Evolutionary conservation across 441 rosid species (phyloP), one percentile per base, ranked within the genome.

Genomic region (Erodium moschatum): DNA sequence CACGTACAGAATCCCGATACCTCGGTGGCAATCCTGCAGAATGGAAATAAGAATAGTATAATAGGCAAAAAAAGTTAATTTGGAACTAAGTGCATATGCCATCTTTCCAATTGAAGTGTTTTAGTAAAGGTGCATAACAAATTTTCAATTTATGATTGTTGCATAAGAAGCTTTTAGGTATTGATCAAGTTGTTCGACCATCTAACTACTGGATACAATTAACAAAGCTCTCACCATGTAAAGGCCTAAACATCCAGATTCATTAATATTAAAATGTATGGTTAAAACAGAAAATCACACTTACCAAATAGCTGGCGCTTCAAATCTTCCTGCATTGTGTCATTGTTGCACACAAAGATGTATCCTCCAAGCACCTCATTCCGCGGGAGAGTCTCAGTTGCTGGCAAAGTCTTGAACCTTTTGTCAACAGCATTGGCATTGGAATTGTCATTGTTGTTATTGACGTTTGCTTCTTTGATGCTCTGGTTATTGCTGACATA

Each of bases 281-380:
- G 24, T 54, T 0, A 58, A 27, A 24, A 66, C 15, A 65, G 61
- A 72, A 29, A 73, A 67, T 1, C 29, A 15, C 9, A 78, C 16
- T 74, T 85, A 93, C 98, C 98, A 81, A 91, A 93, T 27, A 93
- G 90, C 81, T 86, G 87, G 15, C 93, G 90, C 81, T 93, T 91
- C 75, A 93, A 68, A 69, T 93, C 98, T 74, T 93, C 98, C 85
- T 90, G 97, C 98, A 90, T 93, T 3, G 98, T 93, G 71, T 93
- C 98, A 66, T 93, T 91, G 92, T 91, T 93, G 70, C 98, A 93
- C 48, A 93, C 98, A 77, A 93, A 93, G 77, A 91, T 89, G 80
- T 93, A 91, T 8, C 98, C 98, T 65, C 98, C 98, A 77, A 93
- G 98, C 70, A 89, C 97, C 83, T 93, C 97, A 60, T 93, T 88